Base-by-base conservation (phyloP, 176 grass and related monocot species). In the Avena sativa region DNA sequence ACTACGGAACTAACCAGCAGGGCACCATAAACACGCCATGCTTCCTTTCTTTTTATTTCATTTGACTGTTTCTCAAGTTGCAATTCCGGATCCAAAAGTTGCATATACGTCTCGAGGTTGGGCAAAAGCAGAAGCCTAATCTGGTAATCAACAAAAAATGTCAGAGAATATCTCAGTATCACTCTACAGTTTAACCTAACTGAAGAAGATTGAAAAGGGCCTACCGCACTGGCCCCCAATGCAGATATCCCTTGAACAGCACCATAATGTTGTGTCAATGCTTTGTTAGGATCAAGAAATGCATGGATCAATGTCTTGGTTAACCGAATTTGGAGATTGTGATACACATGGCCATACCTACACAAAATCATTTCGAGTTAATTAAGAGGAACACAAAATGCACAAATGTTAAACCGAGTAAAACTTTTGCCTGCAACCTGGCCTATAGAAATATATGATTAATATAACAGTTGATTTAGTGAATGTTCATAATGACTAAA, bases 1-100 rank as follows among this genome's bases (percentile, higher is more conserved):
- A 21, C 58, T 82, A 57, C 69, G 15, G 47, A 75, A 84, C 83
- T 87, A 64, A 98, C 95, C 93, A 93, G 53, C 70, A 98, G 71
- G 73, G 93, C 89, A 89, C 88, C 90, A 84, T 95, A 95, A 82
- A 98, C 96, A 87, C 86, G 96, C 90, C 96, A 98, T 84, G 93
- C 96, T 87, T 98, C 93, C 81, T 94, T 98, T 73, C 96, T 90
- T 84, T 98, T 98, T 90, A 98, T 89, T 82, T 98, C 96, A 86
- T 98, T 98, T 92, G 91, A 94, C 74, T 98, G 96, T 61, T 95
- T 95, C 70, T 98, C 90, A 46, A 92, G 93, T 79, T 95, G 93
- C 76, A 98, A 88, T 81, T 98, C 96, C 2, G 93, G 96, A n/a
- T 95, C 93, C 75, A 98, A 79, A 85, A 98, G 91, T 82, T 92